Percentiles rank a stretch among this genome's conserved stretches.
Evolutionary conservation across 2,329 filamentous ascomycete species (phyloP).

Genomic region (Penicillium sp.): DNA sequence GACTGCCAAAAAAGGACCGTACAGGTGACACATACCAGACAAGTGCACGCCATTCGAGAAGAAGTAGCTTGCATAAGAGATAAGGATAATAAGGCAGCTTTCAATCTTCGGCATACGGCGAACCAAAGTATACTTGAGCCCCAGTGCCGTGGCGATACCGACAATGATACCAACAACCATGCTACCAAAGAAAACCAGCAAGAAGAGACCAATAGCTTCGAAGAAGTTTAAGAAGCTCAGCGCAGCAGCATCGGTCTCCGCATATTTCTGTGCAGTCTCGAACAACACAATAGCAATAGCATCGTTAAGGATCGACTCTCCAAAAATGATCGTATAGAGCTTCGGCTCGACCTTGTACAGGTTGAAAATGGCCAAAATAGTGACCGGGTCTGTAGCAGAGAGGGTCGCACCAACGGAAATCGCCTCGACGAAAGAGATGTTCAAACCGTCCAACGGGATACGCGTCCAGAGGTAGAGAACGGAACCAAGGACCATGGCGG

Average conservation of each 20-base stretch:
- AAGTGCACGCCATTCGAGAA: conserved; percentile 95
- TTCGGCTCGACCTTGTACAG: conserved; percentile 99
- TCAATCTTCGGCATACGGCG: conserved; percentile 93
- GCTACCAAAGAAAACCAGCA: conserved; percentile 94
- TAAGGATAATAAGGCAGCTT: conserved; percentile 88
- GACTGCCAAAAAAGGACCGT: neutral
- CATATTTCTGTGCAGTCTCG: conserved; percentile 94
- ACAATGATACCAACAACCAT: conserved; percentile 85
- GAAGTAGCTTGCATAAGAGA: conserved; percentile 96
- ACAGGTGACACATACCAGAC: conserved; percentile 67
- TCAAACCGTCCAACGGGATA: conserved; percentile 80
- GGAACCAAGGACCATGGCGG: conserved; percentile 87
- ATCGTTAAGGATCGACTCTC: conserved; percentile 96
- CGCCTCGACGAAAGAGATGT: conserved; percentile 90
- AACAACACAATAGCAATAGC: conserved; percentile 98
- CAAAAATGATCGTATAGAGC: conserved; percentile 97
- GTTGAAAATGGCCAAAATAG: conserved; percentile 98
- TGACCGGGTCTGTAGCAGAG: conserved; percentile 95
- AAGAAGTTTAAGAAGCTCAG: conserved; percentile 81
- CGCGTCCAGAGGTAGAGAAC: conserved; percentile 88
- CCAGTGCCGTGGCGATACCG: conserved; percentile 81
- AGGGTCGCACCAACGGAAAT: conserved; percentile 95
- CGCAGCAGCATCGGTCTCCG: conserved; percentile 66
- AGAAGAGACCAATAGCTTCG: conserved; percentile 89
- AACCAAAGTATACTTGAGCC: conserved; percentile 93